phyloP scores from a whole-genome alignment of 2,329 filamentous ascomycete species.

The Fusarium floridanum region DNA sequence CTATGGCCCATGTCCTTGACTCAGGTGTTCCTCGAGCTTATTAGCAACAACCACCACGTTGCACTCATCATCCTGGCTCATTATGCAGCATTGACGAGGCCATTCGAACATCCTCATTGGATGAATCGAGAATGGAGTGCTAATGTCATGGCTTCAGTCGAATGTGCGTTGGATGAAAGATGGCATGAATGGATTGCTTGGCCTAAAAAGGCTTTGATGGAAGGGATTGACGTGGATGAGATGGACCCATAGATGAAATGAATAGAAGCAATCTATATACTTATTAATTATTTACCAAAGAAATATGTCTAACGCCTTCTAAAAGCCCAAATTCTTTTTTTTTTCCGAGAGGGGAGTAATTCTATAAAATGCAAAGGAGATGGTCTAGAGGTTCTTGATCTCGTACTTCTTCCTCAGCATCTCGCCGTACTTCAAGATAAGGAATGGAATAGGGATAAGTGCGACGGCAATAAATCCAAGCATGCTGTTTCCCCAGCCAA shows the following conservation, averaged over 20 bases:
- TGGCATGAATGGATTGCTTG: conserved; percentile 30
- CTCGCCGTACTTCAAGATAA: conserved; percentile 57
- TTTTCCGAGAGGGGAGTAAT: not conserved
- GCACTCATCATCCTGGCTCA: conserved; percentile 29
- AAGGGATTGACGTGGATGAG: conserved; percentile 24
- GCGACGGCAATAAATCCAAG: conserved; percentile 56
- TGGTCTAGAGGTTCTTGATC: not conserved
- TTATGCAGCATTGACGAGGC: conserved; percentile 24
- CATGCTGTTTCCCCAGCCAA: conserved; percentile 60
- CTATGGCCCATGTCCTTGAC: conserved; percentile 34
- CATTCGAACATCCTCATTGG: conserved; percentile 29
- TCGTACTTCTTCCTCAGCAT: conserved; percentile 26
- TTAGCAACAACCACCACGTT: conserved; percentile 25
- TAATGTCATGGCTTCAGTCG: conserved; percentile 14
- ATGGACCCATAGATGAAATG: conserved; percentile 15
- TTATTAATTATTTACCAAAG: not conserved
- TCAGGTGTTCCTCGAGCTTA: conserved; percentile 25
- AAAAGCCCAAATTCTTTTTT: not conserved
- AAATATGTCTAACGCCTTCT: not conserved
- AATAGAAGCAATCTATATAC: not conserved
- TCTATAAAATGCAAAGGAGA: not conserved
- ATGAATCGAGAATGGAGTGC: conserved; percentile 26
- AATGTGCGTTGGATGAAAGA: conserved; percentile 11
- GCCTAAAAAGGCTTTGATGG: conserved; percentile 21
- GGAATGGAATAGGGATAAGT: conserved; percentile 56